Evolutionary conservation across 1,139 yeast genomes (phyloP).

Genomic region (Pichia sp.): DNA sequence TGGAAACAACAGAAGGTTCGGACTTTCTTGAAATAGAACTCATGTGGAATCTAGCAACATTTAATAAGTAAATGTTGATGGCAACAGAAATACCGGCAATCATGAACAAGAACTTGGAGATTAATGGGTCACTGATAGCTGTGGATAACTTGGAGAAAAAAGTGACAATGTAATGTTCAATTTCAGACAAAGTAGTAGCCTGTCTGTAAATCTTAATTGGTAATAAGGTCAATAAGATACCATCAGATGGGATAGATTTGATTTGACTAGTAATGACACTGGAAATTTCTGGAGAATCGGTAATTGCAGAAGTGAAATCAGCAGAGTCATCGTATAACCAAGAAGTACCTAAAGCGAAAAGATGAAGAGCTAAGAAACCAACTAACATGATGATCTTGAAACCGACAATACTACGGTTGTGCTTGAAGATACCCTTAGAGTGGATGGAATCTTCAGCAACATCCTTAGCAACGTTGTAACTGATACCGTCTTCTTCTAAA

Average conservation of each 20-base stretch:
- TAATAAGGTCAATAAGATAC: constrained; percentile 64
- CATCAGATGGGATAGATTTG: constrained; percentile 28
- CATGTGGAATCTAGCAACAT: constrained; percentile 63
- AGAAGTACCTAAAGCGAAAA: constrained; percentile 71
- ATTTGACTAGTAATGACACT: constrained; percentile 31
- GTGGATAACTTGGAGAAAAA: constrained; percentile 57
- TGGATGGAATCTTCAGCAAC: constrained; percentile 54
- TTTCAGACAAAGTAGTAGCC: constrained; percentile 56
- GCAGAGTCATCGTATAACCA: constrained; percentile 60
- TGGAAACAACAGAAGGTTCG: not conserved
- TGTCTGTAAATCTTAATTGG: constrained; percentile 73
- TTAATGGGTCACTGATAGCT: constrained; percentile 80
- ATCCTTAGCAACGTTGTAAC: constrained; percentile 68
- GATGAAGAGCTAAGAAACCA: constrained; percentile 69
- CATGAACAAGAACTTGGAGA: constrained; percentile 75
- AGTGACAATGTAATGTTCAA: constrained; percentile 62
- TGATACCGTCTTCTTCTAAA: constrained; percentile 91
- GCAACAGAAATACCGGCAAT: constrained; percentile 74
- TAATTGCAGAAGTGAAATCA: constrained; percentile 29
- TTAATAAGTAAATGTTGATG: constrained; percentile 80
- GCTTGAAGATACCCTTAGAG: constrained; percentile 29
- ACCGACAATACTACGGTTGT: constrained; percentile 47
- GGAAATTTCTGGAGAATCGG: constrained; percentile 29
- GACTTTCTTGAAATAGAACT: not conserved
- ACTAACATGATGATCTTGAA: constrained; percentile 67